phyloP scores from a whole-genome alignment of 495 filamentous ascomycete genomes.

The Penicillium robsamsonii region DNA sequence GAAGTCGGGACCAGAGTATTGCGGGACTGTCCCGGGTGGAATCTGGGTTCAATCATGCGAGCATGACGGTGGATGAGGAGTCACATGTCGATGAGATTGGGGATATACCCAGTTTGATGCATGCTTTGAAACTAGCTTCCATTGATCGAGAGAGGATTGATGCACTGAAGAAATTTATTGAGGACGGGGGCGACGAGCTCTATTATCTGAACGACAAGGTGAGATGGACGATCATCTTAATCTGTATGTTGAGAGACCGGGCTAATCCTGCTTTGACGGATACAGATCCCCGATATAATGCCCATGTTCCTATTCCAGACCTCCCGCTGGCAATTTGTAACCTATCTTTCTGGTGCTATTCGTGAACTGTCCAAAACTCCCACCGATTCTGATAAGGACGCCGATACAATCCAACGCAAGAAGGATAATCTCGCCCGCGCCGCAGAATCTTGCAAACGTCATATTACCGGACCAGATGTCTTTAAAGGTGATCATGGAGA shows the following conservation, averaged over 20 bases:
- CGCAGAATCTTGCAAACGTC: conserved; percentile 29
- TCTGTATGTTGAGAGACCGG: neutral
- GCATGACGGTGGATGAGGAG: conserved; percentile 36
- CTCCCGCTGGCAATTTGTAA: conserved; percentile 73
- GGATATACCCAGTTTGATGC: conserved; percentile 64
- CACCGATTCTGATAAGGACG: conserved; percentile 26
- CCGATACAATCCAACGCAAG: conserved; percentile 35
- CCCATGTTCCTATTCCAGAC: conserved; percentile 82
- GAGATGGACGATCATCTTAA: conserved; percentile 6
- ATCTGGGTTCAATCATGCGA: conserved; percentile 32
- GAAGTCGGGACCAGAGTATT: conserved; percentile 41
- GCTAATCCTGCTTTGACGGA: conserved; percentile 12
- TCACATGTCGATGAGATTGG: conserved; percentile 54
- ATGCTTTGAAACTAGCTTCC: conserved; percentile 58
- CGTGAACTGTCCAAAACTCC: conserved; percentile 41
- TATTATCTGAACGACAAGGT: conserved; percentile 69
- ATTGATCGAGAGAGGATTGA: conserved; percentile 92
- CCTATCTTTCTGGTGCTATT: conserved; percentile 60
- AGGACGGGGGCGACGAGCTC: conserved; percentile 77
- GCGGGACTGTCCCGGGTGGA: conserved; percentile 30
- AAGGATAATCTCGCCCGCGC: conserved; percentile 44
- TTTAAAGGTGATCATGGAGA: conserved; percentile 27
- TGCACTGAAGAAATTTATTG: conserved; percentile 72
- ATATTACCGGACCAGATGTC: conserved; percentile 39
- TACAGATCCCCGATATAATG: conserved; percentile 79